Base-by-base conservation (phyloP, 2,329 filamentous ascomycete genomes). In the Proliferodiscus dingleyae region DNA sequence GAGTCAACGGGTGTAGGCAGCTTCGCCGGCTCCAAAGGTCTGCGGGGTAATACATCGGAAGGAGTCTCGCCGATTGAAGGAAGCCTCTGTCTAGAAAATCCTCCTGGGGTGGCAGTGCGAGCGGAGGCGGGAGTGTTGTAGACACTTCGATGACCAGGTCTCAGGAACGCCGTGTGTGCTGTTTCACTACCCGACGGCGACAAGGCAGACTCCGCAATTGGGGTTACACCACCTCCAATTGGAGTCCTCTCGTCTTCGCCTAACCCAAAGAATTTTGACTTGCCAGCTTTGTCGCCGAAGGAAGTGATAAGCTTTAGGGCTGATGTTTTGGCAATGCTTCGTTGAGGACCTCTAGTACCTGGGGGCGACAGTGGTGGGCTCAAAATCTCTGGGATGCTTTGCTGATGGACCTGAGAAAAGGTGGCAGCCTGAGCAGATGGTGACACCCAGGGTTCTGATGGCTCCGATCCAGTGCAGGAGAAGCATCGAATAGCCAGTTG, bases 401-500 rank as follows among this genome's bases (percentile, higher is more conserved):
- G 71, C 61, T 80, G 80, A 51, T 69, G 77, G 33, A 83, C 66
- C 57, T 73, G 82, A 55, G 64, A 76, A 63, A 76, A 71, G 42
- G 75, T 73, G 8, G 73, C 74, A 53, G 78, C 73, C 59, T 83
- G 76, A 19, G 89, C 87, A 2, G 86, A 84, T 8, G 91, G 89
- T 7, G 90, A 95, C 16, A 83, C 80, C 90, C 89, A 96, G 1
- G 88, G 85, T 63, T 93, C 89, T 0, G 85, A 81, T 0, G 87
- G 85, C 62, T 96, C 89, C 16, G 85, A 75, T 19, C 87, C 89
- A 15, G 89, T 93, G 64, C 91, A 96, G 39, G 91, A 89, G 64
- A 96, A 96, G 67, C 82, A 97, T 59, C 90, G 77, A 39, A 96
- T 93, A 15, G 93, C 93, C 37, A 98, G 73, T 58, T 95, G 87